These are phyloP conservation scores for sunflower (Helianthus annuus) DNA, from an alignment of 129 eudicot species.

Conservation along the genomic window DNA sequence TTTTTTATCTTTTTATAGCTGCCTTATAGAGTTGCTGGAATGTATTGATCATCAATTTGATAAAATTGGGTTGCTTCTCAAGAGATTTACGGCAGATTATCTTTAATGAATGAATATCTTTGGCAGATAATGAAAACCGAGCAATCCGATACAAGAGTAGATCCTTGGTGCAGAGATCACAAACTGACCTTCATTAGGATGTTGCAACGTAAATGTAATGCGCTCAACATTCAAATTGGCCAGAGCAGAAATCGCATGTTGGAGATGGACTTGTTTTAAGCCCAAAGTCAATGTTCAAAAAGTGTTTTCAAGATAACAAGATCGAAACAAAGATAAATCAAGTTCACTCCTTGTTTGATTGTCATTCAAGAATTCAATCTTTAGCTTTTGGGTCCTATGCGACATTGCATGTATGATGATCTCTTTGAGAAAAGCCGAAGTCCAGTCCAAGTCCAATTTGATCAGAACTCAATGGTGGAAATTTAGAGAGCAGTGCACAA, in stretches of 20 bases:
- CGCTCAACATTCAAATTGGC: not conserved
- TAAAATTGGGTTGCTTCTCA: no score
- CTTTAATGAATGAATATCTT: no score
- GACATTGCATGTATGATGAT: not conserved
- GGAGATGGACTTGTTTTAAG: not conserved
- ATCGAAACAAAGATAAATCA: not conserved
- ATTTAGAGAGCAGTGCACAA: conserved; percentile 19
- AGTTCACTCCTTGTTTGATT: not conserved
- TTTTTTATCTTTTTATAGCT: no score
- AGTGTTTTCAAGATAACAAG: not conserved
- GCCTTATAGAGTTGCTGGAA: no score
- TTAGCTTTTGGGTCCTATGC: conserved; percentile 5
- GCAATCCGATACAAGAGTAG: not conserved
- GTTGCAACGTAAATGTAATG: not conserved
- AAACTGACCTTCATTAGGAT: not conserved
- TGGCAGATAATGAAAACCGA: no score
- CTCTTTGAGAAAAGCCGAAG: no score
- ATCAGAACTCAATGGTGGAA: not conserved
- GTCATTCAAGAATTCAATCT: not conserved
- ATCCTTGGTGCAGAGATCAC: no score
- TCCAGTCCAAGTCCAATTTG: no score
- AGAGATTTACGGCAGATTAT: no score
- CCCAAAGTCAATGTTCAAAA: not conserved
- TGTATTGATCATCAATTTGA: no score
- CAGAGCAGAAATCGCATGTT: not conserved